Percentiles rank a stretch among this genome's conserved stretches.
phyloP scores from a whole-genome alignment of 495 filamentous ascomycete species.

The Extremus antarcticus region DNA sequence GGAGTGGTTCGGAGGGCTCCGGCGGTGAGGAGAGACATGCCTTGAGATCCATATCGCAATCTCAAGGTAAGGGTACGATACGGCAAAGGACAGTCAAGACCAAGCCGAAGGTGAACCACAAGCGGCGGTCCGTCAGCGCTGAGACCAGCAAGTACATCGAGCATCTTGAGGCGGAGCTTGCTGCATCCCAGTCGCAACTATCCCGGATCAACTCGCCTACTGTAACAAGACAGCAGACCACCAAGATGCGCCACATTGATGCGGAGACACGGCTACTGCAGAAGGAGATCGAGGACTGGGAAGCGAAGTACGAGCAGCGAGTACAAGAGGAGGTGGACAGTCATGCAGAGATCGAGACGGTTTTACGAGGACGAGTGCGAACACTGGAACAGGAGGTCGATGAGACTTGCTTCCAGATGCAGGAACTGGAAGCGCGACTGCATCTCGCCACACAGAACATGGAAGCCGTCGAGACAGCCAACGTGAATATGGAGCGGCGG shows the following conservation, averaged over 20 bases:
- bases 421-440: constrained; percentile 14
- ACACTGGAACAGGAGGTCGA: constrained; percentile 17
- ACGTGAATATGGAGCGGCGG: constrained; percentile 19
- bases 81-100: constrained; percentile 3
- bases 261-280: constrained; percentile 14
- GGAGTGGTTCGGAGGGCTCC: not conserved
- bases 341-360: constrained; percentile 8
- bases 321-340: constrained; percentile 18
- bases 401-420: constrained; percentile 8
- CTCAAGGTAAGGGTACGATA: not conserved
- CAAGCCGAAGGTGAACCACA: constrained; percentile 1
- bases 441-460: constrained; percentile 5
- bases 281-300: constrained; percentile 19
- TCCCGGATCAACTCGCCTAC: constrained; percentile 16
- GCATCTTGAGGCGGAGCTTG: constrained; percentile 19
- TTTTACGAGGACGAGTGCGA: constrained; percentile 7
- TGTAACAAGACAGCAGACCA: constrained; percentile 15
- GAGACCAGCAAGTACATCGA: constrained; percentile 22
- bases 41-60: constrained; percentile 2
- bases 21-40: not conserved
- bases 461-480: constrained; percentile 14
- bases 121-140: constrained; percentile 11
- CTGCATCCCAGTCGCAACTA: constrained; percentile 14
- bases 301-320: constrained; percentile 17
- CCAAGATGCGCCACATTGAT: constrained; percentile 13